These are phyloP conservation scores for Pseudozyma hubeiensis DNA, from an alignment of 1,284 basidiomycete species.

Conservation along the genomic window DNA sequence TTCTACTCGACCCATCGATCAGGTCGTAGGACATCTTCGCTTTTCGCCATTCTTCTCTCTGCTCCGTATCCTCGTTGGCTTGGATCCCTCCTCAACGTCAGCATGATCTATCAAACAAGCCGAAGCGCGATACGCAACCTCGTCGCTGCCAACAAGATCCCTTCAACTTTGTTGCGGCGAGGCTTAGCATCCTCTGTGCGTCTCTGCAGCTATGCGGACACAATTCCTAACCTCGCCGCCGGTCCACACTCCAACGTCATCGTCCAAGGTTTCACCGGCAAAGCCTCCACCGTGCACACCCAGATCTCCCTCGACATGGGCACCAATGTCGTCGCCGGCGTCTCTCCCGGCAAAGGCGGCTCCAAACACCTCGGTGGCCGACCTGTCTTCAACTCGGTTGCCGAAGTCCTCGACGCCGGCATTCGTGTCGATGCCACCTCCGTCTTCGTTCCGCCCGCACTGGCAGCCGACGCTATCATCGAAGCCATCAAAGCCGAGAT, in stretches of 20 bases:
- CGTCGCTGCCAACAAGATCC: not conserved
- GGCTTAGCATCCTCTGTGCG: conserved; percentile 1
- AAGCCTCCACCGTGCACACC: conserved; percentile 50
- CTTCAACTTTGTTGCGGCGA: conserved; percentile 4
- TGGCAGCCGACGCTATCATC: conserved; percentile 57
- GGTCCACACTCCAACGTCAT: conserved; percentile 50
- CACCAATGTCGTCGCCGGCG: conserved; percentile 56
- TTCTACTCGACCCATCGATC: too few species aligned
- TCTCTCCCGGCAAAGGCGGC: conserved; percentile 52
- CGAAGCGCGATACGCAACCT: not conserved
- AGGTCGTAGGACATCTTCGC: too few species aligned
- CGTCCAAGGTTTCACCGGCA: conserved; percentile 63
- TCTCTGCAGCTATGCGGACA: conserved; percentile 31
- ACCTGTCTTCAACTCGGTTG: conserved; percentile 49
- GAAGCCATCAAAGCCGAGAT: conserved; percentile 58
- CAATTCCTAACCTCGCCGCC: conserved; percentile 46
- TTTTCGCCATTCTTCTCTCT: too few species aligned
- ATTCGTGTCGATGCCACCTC: conserved; percentile 48
- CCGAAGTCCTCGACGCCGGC: conserved; percentile 35
- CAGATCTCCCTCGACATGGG: conserved; percentile 52
- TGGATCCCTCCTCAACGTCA: not conserved
- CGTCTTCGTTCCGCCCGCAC: conserved; percentile 54
- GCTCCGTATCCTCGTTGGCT: not conserved
- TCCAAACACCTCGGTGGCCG: conserved; percentile 28
- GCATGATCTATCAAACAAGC: not conserved